Base-by-base conservation (phyloP, 1,284 basidiomycete genomes). In the Boletellus sp. region DNA sequence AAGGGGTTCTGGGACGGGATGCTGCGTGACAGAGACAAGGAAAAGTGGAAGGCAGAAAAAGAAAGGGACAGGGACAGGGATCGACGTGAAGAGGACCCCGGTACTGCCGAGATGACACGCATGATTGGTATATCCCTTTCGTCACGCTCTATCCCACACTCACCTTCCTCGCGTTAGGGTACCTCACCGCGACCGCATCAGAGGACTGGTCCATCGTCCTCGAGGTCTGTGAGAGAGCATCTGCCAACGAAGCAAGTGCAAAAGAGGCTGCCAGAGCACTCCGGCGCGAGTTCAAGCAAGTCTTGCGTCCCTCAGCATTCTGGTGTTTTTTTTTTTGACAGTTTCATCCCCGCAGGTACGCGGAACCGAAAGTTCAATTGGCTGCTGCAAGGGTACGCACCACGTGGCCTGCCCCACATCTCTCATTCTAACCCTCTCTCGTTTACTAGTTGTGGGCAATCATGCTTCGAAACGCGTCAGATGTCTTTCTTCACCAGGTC, bases 121-220 rank as follows among this genome's bases (percentile, higher is more conserved):
- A 83, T 86, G 81, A 86, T 89, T 52, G 85, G 86, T 85, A 63
- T 55, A 53, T 60, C 30, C 26, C 18, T 30, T 47, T 32, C 46
- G 12, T n/a, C 47, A 35, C 43, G 13, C 38, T 19, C 21, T 26
- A 1, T 38, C 48, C 44, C 51, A 28, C 24, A 35, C 15, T 58
- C 22, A 59, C 48, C 28, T 19, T 15, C 24, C 19, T 37, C 45
- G 26, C 8, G 8, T 55, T 19, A 90, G 88, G 86, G 0, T 89
- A 79, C 60, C 73, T 89, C 15, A 86, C 86, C 5, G 86, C 86
- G 0, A 87, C 85, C 1, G 77, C 83, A 1, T 84, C 85, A 5
- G 87, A 90, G 64, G 86, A 91, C 62, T 90, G 87, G 88, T 67
- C 77, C 0, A 75, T 91, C 33, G 85, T 90, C 0, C 71, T 90